Conservation (phyloP, 192 early-diverging fungal genomes). For the Backusella sp. region DNA sequence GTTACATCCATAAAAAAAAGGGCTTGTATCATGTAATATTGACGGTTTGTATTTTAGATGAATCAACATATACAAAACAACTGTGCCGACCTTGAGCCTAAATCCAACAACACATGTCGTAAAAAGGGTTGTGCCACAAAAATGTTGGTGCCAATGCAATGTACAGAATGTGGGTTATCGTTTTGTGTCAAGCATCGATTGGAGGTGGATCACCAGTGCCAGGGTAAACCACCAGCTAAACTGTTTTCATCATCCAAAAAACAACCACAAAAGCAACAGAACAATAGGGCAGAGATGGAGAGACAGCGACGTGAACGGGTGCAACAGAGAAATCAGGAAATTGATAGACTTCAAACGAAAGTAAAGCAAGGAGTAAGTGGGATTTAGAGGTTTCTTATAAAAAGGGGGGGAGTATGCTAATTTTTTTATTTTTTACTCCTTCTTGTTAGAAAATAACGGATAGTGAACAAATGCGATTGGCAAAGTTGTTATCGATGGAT, state of each 20-base stretch:
- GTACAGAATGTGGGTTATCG: slow-evolving; percentile 58
- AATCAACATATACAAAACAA: slow-evolving; percentile 63
- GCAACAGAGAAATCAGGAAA: slow-evolving; percentile 12
- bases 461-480: slow-evolving; percentile 16
- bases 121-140: slow-evolving; percentile 63
- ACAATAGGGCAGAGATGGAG: slow-evolving; percentile 3
- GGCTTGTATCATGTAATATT: neutral
- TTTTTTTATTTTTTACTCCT: neutral
- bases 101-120: slow-evolving; percentile 58
- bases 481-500: slow-evolving; percentile 19
- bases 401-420: neutral
- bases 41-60: slow-evolving; percentile 35
- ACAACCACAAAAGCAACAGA: neutral
- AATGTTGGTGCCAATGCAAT: slow-evolving; percentile 65
- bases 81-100: slow-evolving; percentile 51
- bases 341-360: slow-evolving; percentile 7
- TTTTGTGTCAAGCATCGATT: slow-evolving; percentile 84
- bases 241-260: neutral
- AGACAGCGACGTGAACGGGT: neutral
- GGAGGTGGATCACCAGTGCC: slow-evolving; percentile 70
- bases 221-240: slow-evolving; percentile 8
- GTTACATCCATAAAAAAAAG: neutral
- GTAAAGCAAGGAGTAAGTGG: slow-evolving; percentile 8
- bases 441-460: slow-evolving; percentile 16
- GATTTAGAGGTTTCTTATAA: neutral